Base-by-base conservation (phyloP, 352 stramenopile genomes). In the Globisporangium ultimum region DNA sequence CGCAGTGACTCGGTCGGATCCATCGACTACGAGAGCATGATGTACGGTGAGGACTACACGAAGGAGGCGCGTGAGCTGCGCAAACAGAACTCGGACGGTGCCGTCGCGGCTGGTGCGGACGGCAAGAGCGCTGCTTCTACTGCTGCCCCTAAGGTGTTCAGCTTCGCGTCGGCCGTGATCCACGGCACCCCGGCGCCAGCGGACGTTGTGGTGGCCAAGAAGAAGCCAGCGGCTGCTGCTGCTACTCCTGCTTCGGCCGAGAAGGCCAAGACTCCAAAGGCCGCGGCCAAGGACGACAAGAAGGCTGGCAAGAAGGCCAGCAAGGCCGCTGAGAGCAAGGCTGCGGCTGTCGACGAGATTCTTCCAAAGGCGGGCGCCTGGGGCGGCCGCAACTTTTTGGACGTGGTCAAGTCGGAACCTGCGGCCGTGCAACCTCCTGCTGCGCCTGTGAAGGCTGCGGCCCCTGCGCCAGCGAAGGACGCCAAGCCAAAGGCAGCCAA, bases 31-130 rank as follows among this genome's bases (percentile, higher is more conserved):
- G 85, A 95, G 60, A 92, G 82, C 55, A 87, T 95, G 74, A 95
- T 95, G 85, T 95, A 95, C 66, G 85, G 85, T 53, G 85, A 95
- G 65, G 85, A 95, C 63, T 95, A 93, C 75, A 95, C 85, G 42
- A 93, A 89, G 69, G 83, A 92, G 55, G 85, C 83, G 47, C 85
- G 85, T 36, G 81, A 90, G 58, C 70, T 81, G 63, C 80, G 85
- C 51, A 71, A 78, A 61, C 80, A 89, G 55, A 69, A 76, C 43
- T 53, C 58, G 21, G 53, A 67, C n/a, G 68, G 70, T 40, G 46
- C 53, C 1, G 57, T 58, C 1, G 68, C 8, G 34, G 45, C 56
- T 0, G 52, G 21, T 22, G 55, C 54, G 43, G 36, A 42, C 41
- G n/a, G n/a, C n/a, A n/a, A n/a, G n/a, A n/a, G n/a, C n/a, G n/a